Conservation (phyloP, 257 asterid genomes). For the Verbena officinalis region DNA sequence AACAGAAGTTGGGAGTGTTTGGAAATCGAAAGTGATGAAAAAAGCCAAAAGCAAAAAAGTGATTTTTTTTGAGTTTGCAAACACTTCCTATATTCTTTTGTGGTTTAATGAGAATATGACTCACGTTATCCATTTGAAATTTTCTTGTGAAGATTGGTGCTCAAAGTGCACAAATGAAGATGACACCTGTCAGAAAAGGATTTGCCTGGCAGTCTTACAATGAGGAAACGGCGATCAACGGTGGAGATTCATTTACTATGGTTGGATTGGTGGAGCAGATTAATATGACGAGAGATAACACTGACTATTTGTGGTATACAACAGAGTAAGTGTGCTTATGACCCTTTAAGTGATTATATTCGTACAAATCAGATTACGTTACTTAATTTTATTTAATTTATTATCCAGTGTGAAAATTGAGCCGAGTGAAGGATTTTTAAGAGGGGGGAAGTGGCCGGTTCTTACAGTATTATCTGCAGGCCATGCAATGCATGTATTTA, state of each 20-base stretch:
- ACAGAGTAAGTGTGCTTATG: conserved; percentile 74
- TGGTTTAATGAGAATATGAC: background rate
- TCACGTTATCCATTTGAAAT: conserved; percentile 1
- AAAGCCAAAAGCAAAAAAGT: too few relatives aligned
- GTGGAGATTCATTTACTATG: conserved; percentile 56
- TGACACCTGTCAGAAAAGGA: conserved; percentile 64
- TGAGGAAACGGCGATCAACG: conserved; percentile 68
- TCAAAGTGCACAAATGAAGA: conserved; percentile 91
- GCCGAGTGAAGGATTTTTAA: conserved; percentile 62
- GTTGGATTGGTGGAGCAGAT: conserved; percentile 92
- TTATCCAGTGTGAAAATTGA: conserved; percentile 73
- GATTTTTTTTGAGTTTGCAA: too few relatives aligned
- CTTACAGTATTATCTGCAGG: conserved; percentile 93
- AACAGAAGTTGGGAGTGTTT: too few relatives aligned
- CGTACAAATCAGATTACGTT: background rate
- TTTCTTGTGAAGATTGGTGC: conserved; percentile 75
- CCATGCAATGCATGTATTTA: conserved; percentile 94
- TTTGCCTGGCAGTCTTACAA: conserved; percentile 87
- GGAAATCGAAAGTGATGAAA: too few relatives aligned
- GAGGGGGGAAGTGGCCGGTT: conserved; percentile 78
- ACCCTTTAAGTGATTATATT: conserved; percentile 10
- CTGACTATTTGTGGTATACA: conserved; percentile 93
- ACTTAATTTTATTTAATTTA: conserved; percentile 19
- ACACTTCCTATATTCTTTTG: background rate
- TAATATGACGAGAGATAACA: conserved; percentile 82